A percentile compares a stretch with the other conserved stretches of the same genome.
Evolutionary conservation across 2,329 filamentous ascomycete genomes (phyloP).

Genomic region (Cladosporium halotolerans): DNA sequence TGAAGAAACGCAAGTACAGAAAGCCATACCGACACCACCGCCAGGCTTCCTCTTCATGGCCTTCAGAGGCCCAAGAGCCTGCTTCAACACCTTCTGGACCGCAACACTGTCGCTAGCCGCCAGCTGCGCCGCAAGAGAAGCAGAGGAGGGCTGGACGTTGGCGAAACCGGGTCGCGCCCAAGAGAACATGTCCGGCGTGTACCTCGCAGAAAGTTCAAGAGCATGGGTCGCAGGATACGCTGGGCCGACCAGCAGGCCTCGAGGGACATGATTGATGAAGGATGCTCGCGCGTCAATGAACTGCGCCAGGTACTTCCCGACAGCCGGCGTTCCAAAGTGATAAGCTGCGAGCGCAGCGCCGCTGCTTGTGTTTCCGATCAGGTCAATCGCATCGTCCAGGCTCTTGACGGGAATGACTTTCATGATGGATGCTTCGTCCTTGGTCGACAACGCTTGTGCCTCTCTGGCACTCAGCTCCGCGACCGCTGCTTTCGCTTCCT

Average conservation of each 20-base stretch:
- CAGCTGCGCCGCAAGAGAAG: slow-evolving; percentile 11
- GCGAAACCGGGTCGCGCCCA: slow-evolving; percentile 37
- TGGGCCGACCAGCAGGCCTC: slow-evolving; percentile 44
- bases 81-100: slow-evolving; percentile 16
- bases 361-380: slow-evolving; percentile 27
- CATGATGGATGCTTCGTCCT: slow-evolving; percentile 39
- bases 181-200: slow-evolving; percentile 41
- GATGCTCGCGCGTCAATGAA: slow-evolving; percentile 47
- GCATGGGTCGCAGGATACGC: slow-evolving; percentile 24
- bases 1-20: background rate
- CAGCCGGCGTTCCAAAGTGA: slow-evolving; percentile 44
- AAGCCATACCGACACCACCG: slow-evolving; percentile 24
- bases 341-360: slow-evolving; percentile 43
- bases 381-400: slow-evolving; percentile 50
- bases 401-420: slow-evolving; percentile 43
- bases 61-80: slow-evolving; percentile 21
- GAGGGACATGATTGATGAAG: slow-evolving; percentile 54
- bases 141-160: slow-evolving; percentile 13
- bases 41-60: slow-evolving; percentile 31
- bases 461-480: slow-evolving; percentile 19
- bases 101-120: slow-evolving; percentile 10
- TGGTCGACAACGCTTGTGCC: slow-evolving; percentile 22
- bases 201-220: slow-evolving; percentile 31
- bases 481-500: slow-evolving; percentile 21
- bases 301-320: slow-evolving; percentile 55